Evolutionary conservation across 1,139 yeast species (phyloP).

Genomic region (Saccharomycopsis hybrid): DNA sequence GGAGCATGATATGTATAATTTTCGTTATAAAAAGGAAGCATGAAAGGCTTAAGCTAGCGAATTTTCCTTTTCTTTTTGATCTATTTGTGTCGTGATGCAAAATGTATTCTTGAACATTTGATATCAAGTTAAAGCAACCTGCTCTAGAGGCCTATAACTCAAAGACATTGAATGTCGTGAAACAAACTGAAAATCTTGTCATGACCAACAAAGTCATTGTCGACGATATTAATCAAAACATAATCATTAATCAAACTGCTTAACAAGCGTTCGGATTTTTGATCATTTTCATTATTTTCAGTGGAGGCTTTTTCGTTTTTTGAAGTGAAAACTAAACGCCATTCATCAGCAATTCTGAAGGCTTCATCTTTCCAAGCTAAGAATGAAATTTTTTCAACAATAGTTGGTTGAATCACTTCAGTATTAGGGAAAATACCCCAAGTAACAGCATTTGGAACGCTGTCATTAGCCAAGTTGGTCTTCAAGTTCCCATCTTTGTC

Average conservation of each 20-base stretch:
- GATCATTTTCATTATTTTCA: slow-evolving; percentile 26
- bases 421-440: slow-evolving; percentile 97
- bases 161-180: slow-evolving; percentile 1
- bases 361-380: slow-evolving; percentile 98
- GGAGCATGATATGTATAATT: too few species aligned
- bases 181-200: slow-evolving; percentile 20
- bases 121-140: too few species aligned
- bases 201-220: slow-evolving; percentile 58
- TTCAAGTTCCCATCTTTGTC: slow-evolving; percentile 50
- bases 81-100: too few species aligned
- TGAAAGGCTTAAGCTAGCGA: too few species aligned
- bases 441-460: slow-evolving; percentile 87
- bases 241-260: slow-evolving; percentile 48
- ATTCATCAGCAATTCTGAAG: slow-evolving; percentile 72
- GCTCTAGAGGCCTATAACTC: not conserved
- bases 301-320: slow-evolving; percentile 37
- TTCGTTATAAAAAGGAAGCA: too few species aligned
- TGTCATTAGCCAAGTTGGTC: slow-evolving; percentile 61
- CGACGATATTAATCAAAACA: slow-evolving; percentile 81
- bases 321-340: slow-evolving; percentile 56
- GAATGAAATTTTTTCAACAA: slow-evolving; percentile 83
- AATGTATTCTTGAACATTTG: too few species aligned
- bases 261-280: slow-evolving; percentile 38
- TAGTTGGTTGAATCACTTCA: slow-evolving; percentile 86
- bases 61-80: too few species aligned